These are phyloP conservation scores for Penicillium alfredii DNA, from an alignment of 495 filamentous ascomycete genomes.

Conservation along the genomic window DNA sequence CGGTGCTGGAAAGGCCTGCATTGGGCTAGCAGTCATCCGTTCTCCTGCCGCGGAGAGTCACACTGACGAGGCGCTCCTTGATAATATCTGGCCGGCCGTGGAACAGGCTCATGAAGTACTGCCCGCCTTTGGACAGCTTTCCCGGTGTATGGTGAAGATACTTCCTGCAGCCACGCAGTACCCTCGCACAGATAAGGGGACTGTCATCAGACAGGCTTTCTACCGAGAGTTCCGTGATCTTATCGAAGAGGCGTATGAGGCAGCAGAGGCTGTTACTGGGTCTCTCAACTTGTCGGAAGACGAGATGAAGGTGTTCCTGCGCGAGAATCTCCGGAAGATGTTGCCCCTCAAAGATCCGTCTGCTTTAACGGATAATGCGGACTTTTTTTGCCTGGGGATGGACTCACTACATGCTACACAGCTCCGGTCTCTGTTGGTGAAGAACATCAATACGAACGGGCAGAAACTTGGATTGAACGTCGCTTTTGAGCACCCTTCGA, in stretches of 20 bases:
- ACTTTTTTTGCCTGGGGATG: constrained; percentile 45
- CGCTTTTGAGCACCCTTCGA: constrained; percentile 35
- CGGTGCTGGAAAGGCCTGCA: constrained; percentile 19
- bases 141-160: constrained; percentile 43
- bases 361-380: constrained; percentile 19
- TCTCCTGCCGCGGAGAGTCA: constrained; percentile 16
- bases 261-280: constrained; percentile 11
- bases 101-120: constrained; percentile 36
- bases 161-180: constrained; percentile 36
- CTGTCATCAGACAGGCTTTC: constrained; percentile 45
- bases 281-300: constrained; percentile 5
- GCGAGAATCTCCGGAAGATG: constrained; percentile 12
- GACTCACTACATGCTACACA: constrained; percentile 46
- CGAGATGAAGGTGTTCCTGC: constrained; percentile 17
- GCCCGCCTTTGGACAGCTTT: constrained; percentile 44
- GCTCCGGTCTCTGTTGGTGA: constrained; percentile 33
- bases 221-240: constrained; percentile 38
- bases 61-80: constrained; percentile 34
- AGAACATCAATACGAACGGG: constrained; percentile 20
- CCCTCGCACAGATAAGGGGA: constrained; percentile 46
- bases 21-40: constrained; percentile 40
- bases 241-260: constrained; percentile 40
- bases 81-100: constrained; percentile 39
- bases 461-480: constrained; percentile 34
- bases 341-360: constrained; percentile 11